phyloP scores from a whole-genome alignment of 78 protist genomes.

The Salpingoeca rosetta region DNA sequence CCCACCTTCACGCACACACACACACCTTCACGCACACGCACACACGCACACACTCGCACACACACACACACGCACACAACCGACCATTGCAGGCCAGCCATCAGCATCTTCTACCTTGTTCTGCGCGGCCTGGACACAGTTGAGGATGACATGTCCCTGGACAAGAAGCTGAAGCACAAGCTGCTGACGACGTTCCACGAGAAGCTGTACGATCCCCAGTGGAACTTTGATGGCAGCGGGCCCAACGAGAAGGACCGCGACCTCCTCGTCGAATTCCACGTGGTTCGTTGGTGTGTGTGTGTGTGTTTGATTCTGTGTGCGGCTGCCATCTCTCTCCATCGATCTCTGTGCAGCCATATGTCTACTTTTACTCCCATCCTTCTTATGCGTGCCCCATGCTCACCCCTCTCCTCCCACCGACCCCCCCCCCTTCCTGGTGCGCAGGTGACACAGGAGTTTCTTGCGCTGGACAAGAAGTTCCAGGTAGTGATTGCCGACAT shows the following conservation, averaged over 20 bases:
- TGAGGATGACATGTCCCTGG: conserved; percentile 80
- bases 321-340: no score
- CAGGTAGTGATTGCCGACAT: conserved; percentile 72
- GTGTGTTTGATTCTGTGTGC: no score
- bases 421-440: no score
- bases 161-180: conserved; percentile 25
- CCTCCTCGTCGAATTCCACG: conserved; percentile 48
- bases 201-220: conserved; percentile 14
- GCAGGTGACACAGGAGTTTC: conserved; percentile 21
- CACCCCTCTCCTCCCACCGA: no score
- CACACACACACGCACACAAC: no score
- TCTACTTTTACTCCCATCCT: no score
- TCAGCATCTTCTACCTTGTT: conserved; percentile 80
- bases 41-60: no score
- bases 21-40: no score
- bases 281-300: background rate
- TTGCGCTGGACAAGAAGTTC: conserved; percentile 15
- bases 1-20: no score
- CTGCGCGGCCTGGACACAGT: conserved; percentile 89
- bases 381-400: no score
- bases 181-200: conserved; percentile 40
- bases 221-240: conserved; percentile 43
- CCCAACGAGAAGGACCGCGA: conserved; percentile 45
- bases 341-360: no score
- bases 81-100: conserved; percentile 3